A percentile compares a stretch with the other conserved stretches of the same genome.
Evolutionary conservation across 352 stramenopile species (phyloP).

Genomic region (Elongisporangium undulatum): DNA sequence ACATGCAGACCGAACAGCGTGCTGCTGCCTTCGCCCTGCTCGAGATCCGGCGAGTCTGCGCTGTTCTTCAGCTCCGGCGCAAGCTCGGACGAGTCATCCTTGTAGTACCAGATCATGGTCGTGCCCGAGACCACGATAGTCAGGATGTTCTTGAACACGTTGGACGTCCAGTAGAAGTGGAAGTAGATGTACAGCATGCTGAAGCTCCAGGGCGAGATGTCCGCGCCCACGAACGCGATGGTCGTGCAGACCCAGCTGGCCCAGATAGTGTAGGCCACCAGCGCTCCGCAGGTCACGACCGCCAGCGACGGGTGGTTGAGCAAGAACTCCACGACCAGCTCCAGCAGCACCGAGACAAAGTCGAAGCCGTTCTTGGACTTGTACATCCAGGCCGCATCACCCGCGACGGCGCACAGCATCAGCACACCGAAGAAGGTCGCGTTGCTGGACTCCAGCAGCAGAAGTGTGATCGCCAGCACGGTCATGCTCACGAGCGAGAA

Average conservation of each 20-base stretch:
- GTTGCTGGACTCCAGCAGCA: conserved; percentile 42
- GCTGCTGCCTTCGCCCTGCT: conserved; percentile 3
- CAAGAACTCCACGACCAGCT: conserved; percentile 73
- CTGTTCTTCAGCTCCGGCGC: conserved; percentile 42
- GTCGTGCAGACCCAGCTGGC: conserved; percentile 74
- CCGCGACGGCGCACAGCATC: conserved; percentile 27
- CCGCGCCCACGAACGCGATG: conserved; percentile 59
- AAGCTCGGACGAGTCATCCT: conserved; percentile 58
- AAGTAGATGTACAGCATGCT: conserved; percentile 72
- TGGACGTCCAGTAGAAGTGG: conserved; percentile 88
- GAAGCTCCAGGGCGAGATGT: conserved; percentile 60
- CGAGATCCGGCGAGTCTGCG: conserved; percentile 23
- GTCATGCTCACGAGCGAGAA: conserved; percentile 59
- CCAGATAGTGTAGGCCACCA: conserved; percentile 74
- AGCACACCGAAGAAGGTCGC: conserved; percentile 48
- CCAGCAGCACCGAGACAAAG: conserved; percentile 82
- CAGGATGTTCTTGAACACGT: conserved; percentile 82
- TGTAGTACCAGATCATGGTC: conserved; percentile 87
- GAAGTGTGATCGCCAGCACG: conserved; percentile 43
- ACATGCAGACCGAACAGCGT: conserved; percentile 9
- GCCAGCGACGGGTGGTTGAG: conserved; percentile 49
- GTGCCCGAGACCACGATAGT: conserved; percentile 74
- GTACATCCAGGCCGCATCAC: conserved; percentile 46
- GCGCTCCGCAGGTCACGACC: conserved; percentile 35
- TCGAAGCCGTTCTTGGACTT: conserved; percentile 65